These are phyloP conservation scores for Endocladia muricata DNA, from an alignment of 31 red algal species.

Conservation along the genomic window DNA sequence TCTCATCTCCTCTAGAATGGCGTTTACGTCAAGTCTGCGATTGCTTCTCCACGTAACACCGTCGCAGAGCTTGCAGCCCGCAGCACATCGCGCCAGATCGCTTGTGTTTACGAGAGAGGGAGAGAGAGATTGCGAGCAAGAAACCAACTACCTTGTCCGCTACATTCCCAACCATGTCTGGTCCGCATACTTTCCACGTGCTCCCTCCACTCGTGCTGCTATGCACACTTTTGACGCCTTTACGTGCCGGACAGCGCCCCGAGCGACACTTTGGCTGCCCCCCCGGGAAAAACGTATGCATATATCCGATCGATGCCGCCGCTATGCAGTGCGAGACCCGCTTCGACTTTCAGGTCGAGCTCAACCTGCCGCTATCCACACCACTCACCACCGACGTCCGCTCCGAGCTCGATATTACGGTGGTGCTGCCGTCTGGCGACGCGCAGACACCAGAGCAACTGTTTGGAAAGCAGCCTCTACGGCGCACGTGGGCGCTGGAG, in stretches of 20 bases:
- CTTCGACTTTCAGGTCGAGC: conserved; percentile 60
- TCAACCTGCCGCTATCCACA: not conserved
- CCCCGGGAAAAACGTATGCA: conserved; percentile 44
- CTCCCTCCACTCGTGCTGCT: no score
- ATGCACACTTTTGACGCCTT: no score
- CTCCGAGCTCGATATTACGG: conserved; percentile 11
- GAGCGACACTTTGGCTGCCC: conserved; percentile 58
- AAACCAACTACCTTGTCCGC: no score
- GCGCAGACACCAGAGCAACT: conserved; percentile 13
- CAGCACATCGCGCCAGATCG: no score
- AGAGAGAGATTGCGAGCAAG: no score
- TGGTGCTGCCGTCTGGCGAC: conserved; percentile 38
- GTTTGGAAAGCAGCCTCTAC: conserved; percentile 17
- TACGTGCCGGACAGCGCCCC: conserved; percentile 19
- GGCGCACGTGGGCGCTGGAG: conserved; percentile 32
- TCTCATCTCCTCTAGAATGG: no score
- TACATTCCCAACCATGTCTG: no score
- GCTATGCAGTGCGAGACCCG: conserved; percentile 40
- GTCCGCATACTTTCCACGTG: no score
- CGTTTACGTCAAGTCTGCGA: no score
- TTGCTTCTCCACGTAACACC: no score
- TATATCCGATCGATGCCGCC: conserved; percentile 49
- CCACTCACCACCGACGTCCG: not conserved
- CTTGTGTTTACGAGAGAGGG: no score
- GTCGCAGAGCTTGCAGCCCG: no score